Conservation (phyloP, 371 early-diverging fungal genomes). For the Apophysomyces variabilis region DNA sequence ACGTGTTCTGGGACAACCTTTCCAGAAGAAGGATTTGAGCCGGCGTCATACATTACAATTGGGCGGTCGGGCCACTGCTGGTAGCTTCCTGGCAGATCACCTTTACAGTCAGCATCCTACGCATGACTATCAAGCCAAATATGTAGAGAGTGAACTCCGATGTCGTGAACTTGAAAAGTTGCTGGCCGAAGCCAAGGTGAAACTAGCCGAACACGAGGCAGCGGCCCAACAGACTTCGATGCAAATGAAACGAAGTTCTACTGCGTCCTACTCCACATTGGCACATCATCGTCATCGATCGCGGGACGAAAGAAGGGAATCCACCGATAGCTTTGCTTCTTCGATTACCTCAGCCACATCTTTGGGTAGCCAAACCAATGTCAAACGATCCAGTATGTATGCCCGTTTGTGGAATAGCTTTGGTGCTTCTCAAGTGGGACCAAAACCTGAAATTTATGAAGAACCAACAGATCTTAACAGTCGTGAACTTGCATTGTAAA, state of each 20-base stretch:
- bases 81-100: not conserved
- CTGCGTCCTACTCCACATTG: slow-evolving; percentile 33
- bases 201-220: slow-evolving; percentile 48
- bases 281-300: slow-evolving; percentile 19
- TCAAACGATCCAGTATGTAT: slow-evolving; percentile 54
- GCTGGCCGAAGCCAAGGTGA: slow-evolving; percentile 54
- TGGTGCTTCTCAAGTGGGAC: slow-evolving; percentile 22
- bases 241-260: slow-evolving; percentile 30
- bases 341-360: slow-evolving; percentile 41
- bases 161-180: slow-evolving; percentile 56
- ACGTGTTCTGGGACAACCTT: slow-evolving; percentile 8
- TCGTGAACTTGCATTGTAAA: slow-evolving; percentile 7
- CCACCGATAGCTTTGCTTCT: slow-evolving; percentile 46
- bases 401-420: slow-evolving; percentile 48
- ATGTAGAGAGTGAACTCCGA: slow-evolving; percentile 48
- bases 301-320: slow-evolving; percentile 26
- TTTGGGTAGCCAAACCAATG: slow-evolving; percentile 31
- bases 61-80: slow-evolving; percentile 1
- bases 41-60: slow-evolving; percentile 30
- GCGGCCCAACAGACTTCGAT: slow-evolving; percentile 15
- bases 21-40: slow-evolving; percentile 14
- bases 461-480: slow-evolving; percentile 22
- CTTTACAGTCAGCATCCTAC: not conserved
- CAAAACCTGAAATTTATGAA: slow-evolving; percentile 18
- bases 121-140: slow-evolving; percentile 40